Evolutionary conservation across 495 filamentous ascomycete species (phyloP).

Genomic region (Aspergillus avenaceus): DNA sequence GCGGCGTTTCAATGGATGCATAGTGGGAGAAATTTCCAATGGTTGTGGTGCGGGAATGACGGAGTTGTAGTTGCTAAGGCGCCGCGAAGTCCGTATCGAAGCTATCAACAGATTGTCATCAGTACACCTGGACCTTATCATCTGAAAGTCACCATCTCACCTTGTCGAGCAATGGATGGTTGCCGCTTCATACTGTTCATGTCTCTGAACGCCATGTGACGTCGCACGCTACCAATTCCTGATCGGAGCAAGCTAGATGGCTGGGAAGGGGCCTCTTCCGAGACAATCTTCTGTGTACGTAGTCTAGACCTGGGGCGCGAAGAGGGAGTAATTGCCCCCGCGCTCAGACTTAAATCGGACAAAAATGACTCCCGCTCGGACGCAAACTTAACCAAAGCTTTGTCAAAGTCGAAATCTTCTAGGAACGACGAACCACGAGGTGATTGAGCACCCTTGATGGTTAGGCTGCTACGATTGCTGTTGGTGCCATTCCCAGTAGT

Average conservation of each 20-base stretch:
- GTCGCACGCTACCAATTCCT: slow-evolving; percentile 71
- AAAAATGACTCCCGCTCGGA: slow-evolving; percentile 90
- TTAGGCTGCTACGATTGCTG: slow-evolving; percentile 87
- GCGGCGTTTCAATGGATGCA: slow-evolving; percentile 89
- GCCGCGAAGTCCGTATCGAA: slow-evolving; percentile 82
- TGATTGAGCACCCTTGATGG: slow-evolving; percentile 60
- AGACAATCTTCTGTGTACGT: slow-evolving; percentile 74
- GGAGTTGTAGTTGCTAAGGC: slow-evolving; percentile 96
- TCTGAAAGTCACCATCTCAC: slow-evolving; percentile 44
- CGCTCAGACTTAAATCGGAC: slow-evolving; percentile 85
- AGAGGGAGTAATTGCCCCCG: slow-evolving; percentile 71
- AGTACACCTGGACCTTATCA: background rate
- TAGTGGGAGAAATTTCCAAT: slow-evolving; percentile 80
- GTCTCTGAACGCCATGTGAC: slow-evolving; percentile 84
- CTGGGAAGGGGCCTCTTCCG: slow-evolving; percentile 58
- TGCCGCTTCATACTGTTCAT: slow-evolving; percentile 95
- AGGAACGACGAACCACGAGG: slow-evolving; percentile 30
- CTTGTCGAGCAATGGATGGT: slow-evolving; percentile 69
- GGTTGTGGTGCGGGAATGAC: slow-evolving; percentile 93
- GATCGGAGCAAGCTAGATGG: slow-evolving; percentile 46
- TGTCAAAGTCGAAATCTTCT: slow-evolving; percentile 84
- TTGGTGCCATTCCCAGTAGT: slow-evolving; percentile 52
- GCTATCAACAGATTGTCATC: slow-evolving; percentile 42
- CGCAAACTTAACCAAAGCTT: slow-evolving; percentile 88
- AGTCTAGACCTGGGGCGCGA: slow-evolving; percentile 68